phyloP scores from a whole-genome alignment of 2,329 filamentous ascomycete species.

The Colletotrichum caudatum region DNA sequence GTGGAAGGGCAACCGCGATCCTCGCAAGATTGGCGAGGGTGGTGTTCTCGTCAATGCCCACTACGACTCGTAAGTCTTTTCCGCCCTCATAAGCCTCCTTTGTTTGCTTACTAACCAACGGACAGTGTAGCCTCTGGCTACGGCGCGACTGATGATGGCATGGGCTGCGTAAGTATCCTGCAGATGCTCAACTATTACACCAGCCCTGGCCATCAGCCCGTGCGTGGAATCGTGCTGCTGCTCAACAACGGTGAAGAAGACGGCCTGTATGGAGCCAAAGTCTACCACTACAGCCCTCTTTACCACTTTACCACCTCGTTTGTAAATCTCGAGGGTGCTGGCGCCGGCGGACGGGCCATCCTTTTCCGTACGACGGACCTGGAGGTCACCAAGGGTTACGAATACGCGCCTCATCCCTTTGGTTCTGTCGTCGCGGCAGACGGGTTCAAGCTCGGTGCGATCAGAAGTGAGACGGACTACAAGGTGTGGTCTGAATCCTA shows the following conservation, averaged over 20 bases:
- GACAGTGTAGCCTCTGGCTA: constrained; percentile 87
- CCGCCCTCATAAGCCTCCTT: background rate
- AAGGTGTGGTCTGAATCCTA: constrained; percentile 81
- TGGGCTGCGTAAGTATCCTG: constrained; percentile 87
- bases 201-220: constrained; percentile 75
- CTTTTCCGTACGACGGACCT: constrained; percentile 90
- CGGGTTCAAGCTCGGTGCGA: constrained; percentile 82
- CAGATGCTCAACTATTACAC: constrained; percentile 92
- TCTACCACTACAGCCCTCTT: constrained; percentile 85
- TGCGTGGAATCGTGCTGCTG: constrained; percentile 83
- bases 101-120: constrained; percentile 22
- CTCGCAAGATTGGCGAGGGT: constrained; percentile 69
- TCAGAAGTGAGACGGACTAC: constrained; percentile 92
- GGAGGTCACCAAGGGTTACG: constrained; percentile 85
- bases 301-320: constrained; percentile 87
- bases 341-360: constrained; percentile 87
- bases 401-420: constrained; percentile 78
- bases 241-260: constrained; percentile 98
- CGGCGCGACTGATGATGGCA: constrained; percentile 93
- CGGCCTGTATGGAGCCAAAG: constrained; percentile 86
- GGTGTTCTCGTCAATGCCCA: constrained; percentile 95
- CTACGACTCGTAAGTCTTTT: constrained; percentile 74
- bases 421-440: constrained; percentile 86
- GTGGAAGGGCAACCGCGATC: constrained; percentile 69
- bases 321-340: constrained; percentile 93